phyloP scores from a whole-genome alignment of 2,329 filamentous ascomycete species.

The Verticillium nonalfalfae region DNA sequence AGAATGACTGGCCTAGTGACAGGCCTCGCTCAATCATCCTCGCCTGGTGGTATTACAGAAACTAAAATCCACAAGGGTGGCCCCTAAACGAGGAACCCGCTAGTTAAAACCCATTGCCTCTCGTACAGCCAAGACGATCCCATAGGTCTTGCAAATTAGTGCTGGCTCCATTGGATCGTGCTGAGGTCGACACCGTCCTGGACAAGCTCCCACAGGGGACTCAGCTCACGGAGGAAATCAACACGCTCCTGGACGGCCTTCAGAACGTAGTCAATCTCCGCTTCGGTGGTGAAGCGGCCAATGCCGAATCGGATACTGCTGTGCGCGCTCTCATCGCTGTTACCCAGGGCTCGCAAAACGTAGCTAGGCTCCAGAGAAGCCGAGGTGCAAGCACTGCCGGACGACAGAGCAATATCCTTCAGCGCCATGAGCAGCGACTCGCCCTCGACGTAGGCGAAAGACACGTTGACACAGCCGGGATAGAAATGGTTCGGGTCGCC shows the following conservation, averaged over 20 bases:
- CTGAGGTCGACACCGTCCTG: constrained; percentile 94
- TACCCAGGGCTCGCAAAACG: constrained; percentile 87
- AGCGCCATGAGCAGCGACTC: constrained; percentile 97
- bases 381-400: constrained; percentile 93
- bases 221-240: constrained; percentile 87
- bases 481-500: constrained; percentile 81
- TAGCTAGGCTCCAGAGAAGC: constrained; percentile 96
- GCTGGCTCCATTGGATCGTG: constrained; percentile 97
- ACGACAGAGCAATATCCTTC: constrained; percentile 96
- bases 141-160: constrained; percentile 44
- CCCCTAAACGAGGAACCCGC: neutral
- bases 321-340: constrained; percentile 95
- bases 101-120: neutral
- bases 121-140: neutral
- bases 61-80: neutral
- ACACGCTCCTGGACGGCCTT: constrained; percentile 90
- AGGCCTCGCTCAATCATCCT: neutral
- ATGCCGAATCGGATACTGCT: constrained; percentile 98
- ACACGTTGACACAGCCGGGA: constrained; percentile 95
- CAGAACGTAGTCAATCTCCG: constrained; percentile 94
- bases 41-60: neutral
- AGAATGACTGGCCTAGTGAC: neutral
- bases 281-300: constrained; percentile 90
- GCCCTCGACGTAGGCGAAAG: constrained; percentile 96
- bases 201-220: constrained; percentile 94